phyloP scores from a whole-genome alignment of 2,329 filamentous ascomycete genomes.

The Gliomastix tumulicola region DNA sequence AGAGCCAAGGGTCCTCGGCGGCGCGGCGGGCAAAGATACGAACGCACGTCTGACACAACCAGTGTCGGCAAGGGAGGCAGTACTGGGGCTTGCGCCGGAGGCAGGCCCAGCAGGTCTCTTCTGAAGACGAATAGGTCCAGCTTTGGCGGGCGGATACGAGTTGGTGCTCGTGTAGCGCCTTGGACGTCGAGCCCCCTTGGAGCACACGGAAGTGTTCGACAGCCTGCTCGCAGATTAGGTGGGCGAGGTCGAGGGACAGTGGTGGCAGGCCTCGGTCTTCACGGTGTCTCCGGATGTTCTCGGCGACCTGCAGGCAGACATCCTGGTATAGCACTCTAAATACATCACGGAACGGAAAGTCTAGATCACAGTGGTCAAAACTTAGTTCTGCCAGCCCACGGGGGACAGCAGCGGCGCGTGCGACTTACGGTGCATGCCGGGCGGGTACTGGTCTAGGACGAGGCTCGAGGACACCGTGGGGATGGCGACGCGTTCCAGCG shows the following conservation, averaged over 20 bases:
- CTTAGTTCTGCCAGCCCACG: not conserved
- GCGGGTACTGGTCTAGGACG: conserved; percentile 6
- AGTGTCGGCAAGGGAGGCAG: conserved; percentile 4
- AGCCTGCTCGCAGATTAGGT: not conserved
- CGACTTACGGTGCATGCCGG: conserved; percentile 5
- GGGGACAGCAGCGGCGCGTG: no score
- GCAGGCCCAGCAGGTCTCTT: conserved; percentile 5
- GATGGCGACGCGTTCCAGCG: not conserved
- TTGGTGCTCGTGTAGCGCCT: not conserved
- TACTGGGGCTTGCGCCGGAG: conserved; percentile 4
- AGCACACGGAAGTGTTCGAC: no score
- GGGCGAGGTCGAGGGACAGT: not conserved
- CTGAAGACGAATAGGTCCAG: not conserved
- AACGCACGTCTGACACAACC: conserved; percentile 4
- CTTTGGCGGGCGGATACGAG: no score
- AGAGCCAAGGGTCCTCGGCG: conserved; percentile 3
- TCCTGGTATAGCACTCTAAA: not conserved
- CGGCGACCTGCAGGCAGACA: not conserved
- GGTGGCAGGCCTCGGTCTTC: no score
- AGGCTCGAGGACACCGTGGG: conserved; percentile 5
- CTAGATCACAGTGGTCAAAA: not conserved
- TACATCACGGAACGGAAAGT: not conserved
- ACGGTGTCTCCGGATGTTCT: no score
- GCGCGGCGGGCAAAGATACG: conserved; percentile 1
- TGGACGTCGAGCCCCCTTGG: not conserved